Percentiles rank a stretch among this genome's conserved stretches.
These are phyloP conservation scores for Pseudonitzschia pungens DNA, from an alignment of 108 stramenopile genomes.

Conservation along the genomic window DNA sequence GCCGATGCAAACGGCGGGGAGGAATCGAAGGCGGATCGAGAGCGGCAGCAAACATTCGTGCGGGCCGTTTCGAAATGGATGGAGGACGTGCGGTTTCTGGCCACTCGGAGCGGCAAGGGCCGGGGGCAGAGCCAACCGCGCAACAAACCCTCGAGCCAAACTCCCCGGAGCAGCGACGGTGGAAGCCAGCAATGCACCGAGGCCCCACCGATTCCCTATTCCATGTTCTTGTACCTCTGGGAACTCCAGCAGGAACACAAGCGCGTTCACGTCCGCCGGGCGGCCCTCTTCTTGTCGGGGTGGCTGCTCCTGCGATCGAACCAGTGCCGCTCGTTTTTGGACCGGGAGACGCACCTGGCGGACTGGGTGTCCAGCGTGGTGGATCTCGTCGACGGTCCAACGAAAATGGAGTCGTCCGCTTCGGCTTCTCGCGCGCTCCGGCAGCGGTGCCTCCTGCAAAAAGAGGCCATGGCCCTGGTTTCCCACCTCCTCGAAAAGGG, in stretches of 20 bases:
- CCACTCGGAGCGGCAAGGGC: conserved; percentile 3
- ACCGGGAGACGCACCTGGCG: conserved; percentile 23
- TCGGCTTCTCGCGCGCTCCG: neutral
- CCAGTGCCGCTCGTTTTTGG: conserved; percentile 35
- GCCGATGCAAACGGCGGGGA: neutral
- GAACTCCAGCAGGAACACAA: conserved; percentile 34
- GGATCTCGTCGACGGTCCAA: neutral
- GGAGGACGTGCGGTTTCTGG: conserved; percentile 33
- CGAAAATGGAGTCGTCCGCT: neutral
- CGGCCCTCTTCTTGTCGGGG: conserved; percentile 38
- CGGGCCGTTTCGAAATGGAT: conserved; percentile 36
- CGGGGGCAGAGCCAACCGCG: neutral
- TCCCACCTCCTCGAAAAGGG: conserved; percentile 19
- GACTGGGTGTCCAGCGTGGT: conserved; percentile 12
- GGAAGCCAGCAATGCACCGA: too few relatives aligned
- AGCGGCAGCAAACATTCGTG: conserved; percentile 19
- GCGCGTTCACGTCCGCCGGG: conserved; percentile 37
- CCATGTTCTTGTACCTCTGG: conserved; percentile 41
- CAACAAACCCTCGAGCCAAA: neutral
- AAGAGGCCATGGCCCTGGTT: conserved; percentile 32
- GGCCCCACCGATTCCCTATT: conserved; percentile 35
- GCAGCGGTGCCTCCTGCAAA: conserved; percentile 24
- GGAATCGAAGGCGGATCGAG: neutral
- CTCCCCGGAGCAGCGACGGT: too few relatives aligned
- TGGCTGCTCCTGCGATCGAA: conserved; percentile 36